These are phyloP conservation scores for Mucor lusitanicus DNA, from an alignment of 371 early-diverging fungal species.

Conservation along the genomic window DNA sequence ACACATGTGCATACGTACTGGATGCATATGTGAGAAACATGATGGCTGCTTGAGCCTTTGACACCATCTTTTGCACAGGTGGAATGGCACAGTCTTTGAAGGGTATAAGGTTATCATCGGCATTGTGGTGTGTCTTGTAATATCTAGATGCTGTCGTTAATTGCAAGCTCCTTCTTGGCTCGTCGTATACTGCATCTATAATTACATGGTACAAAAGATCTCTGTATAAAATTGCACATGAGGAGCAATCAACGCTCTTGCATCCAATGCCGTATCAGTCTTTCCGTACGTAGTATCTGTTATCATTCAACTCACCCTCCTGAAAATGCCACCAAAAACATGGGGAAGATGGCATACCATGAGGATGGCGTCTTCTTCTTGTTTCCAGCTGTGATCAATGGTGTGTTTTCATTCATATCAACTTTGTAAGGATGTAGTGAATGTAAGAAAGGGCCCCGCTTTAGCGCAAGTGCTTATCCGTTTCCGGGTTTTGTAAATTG, in stretches of 20 bases:
- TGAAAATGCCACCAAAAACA: constrained; percentile 20
- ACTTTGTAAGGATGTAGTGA: neutral
- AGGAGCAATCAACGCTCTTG: constrained; percentile 38
- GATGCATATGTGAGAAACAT: constrained; percentile 29
- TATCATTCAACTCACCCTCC: constrained; percentile 19
- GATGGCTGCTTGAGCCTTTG: constrained; percentile 33
- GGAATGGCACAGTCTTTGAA: constrained; percentile 44
- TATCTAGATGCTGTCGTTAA: neutral
- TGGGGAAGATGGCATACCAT: constrained; percentile 33
- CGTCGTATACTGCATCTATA: too few relatives aligned
- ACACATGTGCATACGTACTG: constrained; percentile 18
- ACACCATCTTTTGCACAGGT: constrained; percentile 44
- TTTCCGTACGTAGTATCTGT: neutral
- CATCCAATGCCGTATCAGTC: neutral
- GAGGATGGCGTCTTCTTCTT: constrained; percentile 19
- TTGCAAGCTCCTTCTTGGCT: neutral
- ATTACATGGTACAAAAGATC: constrained; percentile 39
- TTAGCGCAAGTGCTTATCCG: neutral
- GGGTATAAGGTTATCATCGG: constrained; percentile 32
- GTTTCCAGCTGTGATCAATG: neutral
- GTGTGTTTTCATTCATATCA: neutral
- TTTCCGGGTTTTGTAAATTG: neutral
- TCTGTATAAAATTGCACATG: constrained; percentile 40
- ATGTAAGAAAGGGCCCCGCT: neutral
- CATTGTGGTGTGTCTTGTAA: neutral